These are phyloP conservation scores for Pleurotus cornucopiae DNA, from an alignment of 768 basidiomycete species.

Conservation along the genomic window DNA sequence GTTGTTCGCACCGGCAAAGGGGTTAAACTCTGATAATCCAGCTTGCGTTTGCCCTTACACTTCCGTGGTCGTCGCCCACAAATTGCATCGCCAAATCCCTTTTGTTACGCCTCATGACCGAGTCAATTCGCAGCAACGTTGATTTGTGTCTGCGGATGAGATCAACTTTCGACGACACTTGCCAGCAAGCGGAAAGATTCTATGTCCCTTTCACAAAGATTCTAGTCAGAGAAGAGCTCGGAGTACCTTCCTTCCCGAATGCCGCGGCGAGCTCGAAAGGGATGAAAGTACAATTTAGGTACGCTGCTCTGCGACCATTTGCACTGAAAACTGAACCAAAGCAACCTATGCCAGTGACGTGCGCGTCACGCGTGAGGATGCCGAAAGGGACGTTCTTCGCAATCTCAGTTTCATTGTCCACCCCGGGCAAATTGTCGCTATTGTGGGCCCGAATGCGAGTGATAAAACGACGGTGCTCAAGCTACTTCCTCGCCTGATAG, in stretches of 20 bases:
- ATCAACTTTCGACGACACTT: conserved; percentile 9
- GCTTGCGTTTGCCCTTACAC: conserved; percentile 16
- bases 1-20: no score
- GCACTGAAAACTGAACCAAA: not conserved
- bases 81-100: conserved; percentile 27
- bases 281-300: conserved; percentile 23
- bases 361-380: conserved; percentile 7
- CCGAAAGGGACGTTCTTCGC: conserved; percentile 18
- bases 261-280: conserved; percentile 11
- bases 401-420: conserved; percentile 33
- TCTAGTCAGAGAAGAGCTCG: not conserved
- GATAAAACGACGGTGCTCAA: conserved; percentile 43
- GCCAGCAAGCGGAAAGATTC: conserved; percentile 16
- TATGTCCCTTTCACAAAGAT: conserved; percentile 14
- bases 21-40: conserved; percentile 13
- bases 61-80: conserved; percentile 18
- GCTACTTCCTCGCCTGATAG: conserved; percentile 30
- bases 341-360: conserved; percentile 13
- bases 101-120: conserved; percentile 28
- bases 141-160: conserved; percentile 3
- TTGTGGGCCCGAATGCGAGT: conserved; percentile 43
- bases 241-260: conserved; percentile 8
- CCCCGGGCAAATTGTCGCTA: conserved; percentile 37
- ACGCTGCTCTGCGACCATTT: not conserved
- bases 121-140: conserved; percentile 14